A percentile compares a stretch with the other conserved stretches of the same genome.
Evolutionary conservation across 1,284 basidiomycete species (phyloP).

Genomic region (Cutaneotrichosporon sp.): DNA sequence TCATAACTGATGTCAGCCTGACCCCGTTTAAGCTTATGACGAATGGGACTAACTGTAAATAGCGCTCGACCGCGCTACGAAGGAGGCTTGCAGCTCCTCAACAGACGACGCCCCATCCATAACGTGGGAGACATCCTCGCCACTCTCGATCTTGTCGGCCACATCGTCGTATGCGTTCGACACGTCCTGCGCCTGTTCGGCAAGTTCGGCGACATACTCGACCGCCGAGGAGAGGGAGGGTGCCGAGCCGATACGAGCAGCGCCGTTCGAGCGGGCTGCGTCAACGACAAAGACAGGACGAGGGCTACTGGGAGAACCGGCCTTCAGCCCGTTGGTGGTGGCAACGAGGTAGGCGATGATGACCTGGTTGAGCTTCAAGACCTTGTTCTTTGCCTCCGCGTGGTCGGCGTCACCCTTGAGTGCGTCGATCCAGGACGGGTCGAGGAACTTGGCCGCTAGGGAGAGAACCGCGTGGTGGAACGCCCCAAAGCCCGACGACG

Average conservation of each 20-base stretch:
- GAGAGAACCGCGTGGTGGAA: slow-evolving; percentile 75
- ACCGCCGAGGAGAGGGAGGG: slow-evolving; percentile 31
- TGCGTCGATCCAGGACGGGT: slow-evolving; percentile 56
- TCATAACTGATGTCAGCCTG: slow-evolving; percentile 55
- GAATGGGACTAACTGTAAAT: slow-evolving; percentile 12
- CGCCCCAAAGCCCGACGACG: slow-evolving; percentile 67
- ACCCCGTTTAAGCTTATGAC: no score
- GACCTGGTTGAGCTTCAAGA: slow-evolving; percentile 39
- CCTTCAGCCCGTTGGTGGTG: slow-evolving; percentile 34
- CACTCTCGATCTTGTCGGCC: slow-evolving; percentile 26
- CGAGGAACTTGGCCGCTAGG: slow-evolving; percentile 71
- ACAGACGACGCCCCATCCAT: slow-evolving; percentile 9
- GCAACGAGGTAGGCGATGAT: slow-evolving; percentile 36
- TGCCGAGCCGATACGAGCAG: slow-evolving; percentile 25
- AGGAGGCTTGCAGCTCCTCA: slow-evolving; percentile 15
- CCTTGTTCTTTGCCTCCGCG: slow-evolving; percentile 11
- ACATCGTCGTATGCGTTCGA: slow-evolving; percentile 29
- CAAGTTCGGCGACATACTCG: slow-evolving; percentile 32
- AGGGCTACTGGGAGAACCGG: slow-evolving; percentile 20
- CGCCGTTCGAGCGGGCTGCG: slow-evolving; percentile 22
- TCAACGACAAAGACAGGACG: slow-evolving; percentile 41
- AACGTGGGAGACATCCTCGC: slow-evolving; percentile 16
- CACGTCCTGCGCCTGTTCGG: slow-evolving; percentile 31
- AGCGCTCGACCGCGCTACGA: slow-evolving; percentile 3
- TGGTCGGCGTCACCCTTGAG: slow-evolving; percentile 1